Evolutionary conservation across 805 yeast genomes (phyloP).

Genomic region (Candida quercuum): DNA sequence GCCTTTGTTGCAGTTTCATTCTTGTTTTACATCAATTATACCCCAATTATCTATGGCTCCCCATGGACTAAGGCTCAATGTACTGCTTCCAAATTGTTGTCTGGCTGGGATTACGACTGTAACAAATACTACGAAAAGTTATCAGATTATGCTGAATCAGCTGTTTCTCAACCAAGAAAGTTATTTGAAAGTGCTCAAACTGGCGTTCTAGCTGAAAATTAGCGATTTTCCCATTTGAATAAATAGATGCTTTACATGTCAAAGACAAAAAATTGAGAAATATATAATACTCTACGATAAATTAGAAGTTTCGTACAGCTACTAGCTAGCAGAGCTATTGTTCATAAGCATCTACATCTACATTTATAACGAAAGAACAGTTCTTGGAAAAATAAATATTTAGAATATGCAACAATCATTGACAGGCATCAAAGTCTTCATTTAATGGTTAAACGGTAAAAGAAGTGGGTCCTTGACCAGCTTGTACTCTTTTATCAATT

Average conservation of each 20-base stretch:
- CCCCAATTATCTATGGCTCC: constrained; percentile 73
- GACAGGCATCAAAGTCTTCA: no score
- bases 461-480: no score
- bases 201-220: not conserved
- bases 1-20: constrained; percentile 44
- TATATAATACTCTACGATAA: no score
- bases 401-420: no score
- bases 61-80: constrained; percentile 77
- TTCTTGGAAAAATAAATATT: no score
- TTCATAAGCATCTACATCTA: no score
- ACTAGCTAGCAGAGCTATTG: no score
- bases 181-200: not conserved
- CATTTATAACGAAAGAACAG: no score
- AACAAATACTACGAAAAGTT: constrained; percentile 29
- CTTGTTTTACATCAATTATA: constrained; percentile 52
- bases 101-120: constrained; percentile 90
- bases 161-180: not conserved
- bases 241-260: no score
- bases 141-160: not conserved
- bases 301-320: no score
- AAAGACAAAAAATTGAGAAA: no score
- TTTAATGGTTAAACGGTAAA: not conserved
- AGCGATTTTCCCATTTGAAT: not conserved
- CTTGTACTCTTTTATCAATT: not conserved
- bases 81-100: constrained; percentile 48